Base-by-base conservation (phyloP, 345 rosid species). In the Lepidium didymum region DNA sequence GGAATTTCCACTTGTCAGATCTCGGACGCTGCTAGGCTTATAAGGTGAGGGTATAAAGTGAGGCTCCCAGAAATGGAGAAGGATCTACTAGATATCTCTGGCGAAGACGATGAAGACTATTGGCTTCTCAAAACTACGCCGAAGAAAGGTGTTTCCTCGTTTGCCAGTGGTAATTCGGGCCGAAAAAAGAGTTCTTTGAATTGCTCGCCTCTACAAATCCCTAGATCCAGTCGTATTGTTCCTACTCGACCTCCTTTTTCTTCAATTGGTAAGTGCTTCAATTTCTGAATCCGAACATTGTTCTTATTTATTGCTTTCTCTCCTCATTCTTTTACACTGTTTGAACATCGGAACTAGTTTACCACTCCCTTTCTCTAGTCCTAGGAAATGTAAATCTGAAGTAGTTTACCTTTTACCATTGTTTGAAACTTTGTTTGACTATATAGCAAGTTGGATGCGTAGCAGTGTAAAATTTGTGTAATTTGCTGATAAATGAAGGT, bases 1-100 rank as follows among this genome's bases (percentile, higher is more conserved):
- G 8, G 35, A 16, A 56, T 47, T 11, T 38, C 29, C 41, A 21
- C 7, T 43, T 36, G 15, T 15, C 72, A 60, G 77, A 74, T 74
- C 77, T 74, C 42, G 14, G 37, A n/a, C 34, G 44, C 37, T 64
- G 45, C 53, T 47, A 4, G 10, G 19, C n/a, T 21, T 19, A 35
- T 7, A 47, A 61, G n/a, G 31, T 3, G 8, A 27, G 55, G 13
- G 54, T 31, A 44, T 10, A 36, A 41, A 38, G 63, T 3, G 41
- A 41, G 9, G 25, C 5, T 1, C 3, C 41, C 2, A 52, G 58
- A 61, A 49, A 89, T 92, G 98, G 92, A 85, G 34, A 56, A 78
- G 15, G 87, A 87, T 78, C 87, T 81, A 31, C 69, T 86, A 40
- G 95, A 92, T 81, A 82, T 92, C 49, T 83, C 87, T 4, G 82